Base-by-base conservation (phyloP, 1,139 yeast genomes). In the Candida neerlandica region DNA sequence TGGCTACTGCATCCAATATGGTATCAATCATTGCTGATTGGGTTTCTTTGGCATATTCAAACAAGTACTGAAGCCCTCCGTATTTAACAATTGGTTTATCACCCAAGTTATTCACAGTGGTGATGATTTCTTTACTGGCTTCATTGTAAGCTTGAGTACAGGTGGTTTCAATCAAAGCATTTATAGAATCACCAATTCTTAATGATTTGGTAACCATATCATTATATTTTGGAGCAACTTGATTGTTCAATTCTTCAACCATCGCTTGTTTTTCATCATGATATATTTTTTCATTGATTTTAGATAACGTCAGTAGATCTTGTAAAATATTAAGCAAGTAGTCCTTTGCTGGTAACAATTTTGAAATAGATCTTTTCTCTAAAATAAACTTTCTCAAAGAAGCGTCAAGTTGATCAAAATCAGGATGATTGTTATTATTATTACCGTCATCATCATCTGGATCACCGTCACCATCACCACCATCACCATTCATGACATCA, bases 261-360 rank as follows among this genome's bases (percentile, higher is more conserved):
- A 85, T 74, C 15, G 69, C 66, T 5, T 70, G 68, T 50, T 71
- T 77, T 51, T 83, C 87, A 45, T 70, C 67, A 6, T 66, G 56
- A 56, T 83, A 84, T n/a, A 81, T 74, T 26, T 74, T 69, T 48
- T 82, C 77, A 60, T 94, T 94, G 27, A 82, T 70, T 11, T 73
- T 67, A 0, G 96, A 80, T 18, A 94, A 73, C 1, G 71, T 67
- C 50, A 74, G 75, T 45, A 92, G 64, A 63, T 95, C 99, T 15
- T 67, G 67, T 44, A 89, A 77, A 16, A 92, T 66, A 59, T 92
- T 92, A 21, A 77, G 56, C 34, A 94, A 70, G 60, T 88, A 95
- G 19, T 86, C 91, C 63, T 92, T 91, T 0, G 97, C 98, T 0
- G 99, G 99, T 41, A 90, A 80, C 21, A 95, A 73, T 65, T 95